phyloP scores from a whole-genome alignment of 306 rosid genomes.

The Vigna radiata region DNA sequence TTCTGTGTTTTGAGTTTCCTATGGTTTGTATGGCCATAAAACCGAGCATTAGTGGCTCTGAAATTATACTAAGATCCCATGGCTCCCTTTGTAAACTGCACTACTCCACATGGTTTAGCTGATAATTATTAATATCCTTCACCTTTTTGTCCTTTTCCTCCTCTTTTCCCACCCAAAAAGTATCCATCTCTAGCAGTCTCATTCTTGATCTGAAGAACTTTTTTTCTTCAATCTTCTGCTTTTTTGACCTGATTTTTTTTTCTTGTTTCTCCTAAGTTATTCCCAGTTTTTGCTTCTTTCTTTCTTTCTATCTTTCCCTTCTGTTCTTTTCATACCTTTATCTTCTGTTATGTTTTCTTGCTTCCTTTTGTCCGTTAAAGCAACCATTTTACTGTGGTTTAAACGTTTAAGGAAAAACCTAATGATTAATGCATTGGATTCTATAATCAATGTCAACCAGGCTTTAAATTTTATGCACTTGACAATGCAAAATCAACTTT shows the following conservation, averaged over 20 bases:
- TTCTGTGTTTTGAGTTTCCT: slow-evolving; percentile 1
- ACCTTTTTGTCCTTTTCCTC: background rate
- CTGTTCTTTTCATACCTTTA: background rate
- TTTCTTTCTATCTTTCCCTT: background rate
- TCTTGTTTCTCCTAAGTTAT: background rate
- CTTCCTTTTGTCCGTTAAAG: no score
- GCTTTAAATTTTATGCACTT: background rate
- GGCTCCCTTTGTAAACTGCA: background rate
- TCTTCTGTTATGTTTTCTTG: background rate
- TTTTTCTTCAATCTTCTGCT: background rate
- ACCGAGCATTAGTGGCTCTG: background rate
- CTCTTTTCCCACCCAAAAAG: background rate
- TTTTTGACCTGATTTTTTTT: background rate
- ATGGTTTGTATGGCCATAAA: background rate
- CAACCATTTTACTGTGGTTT: background rate
- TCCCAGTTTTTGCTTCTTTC: background rate
- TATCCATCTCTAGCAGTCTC: background rate
- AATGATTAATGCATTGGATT: background rate
- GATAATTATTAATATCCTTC: no score
- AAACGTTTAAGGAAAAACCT: background rate
- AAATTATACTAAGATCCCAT: background rate
- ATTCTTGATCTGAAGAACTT: background rate
- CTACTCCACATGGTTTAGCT: background rate
- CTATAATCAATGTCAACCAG: background rate
- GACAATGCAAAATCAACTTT: background rate